These are phyloP conservation scores for Oryza meridionalis DNA, from an alignment of 176 grass and related monocot species.

Conservation along the genomic window DNA sequence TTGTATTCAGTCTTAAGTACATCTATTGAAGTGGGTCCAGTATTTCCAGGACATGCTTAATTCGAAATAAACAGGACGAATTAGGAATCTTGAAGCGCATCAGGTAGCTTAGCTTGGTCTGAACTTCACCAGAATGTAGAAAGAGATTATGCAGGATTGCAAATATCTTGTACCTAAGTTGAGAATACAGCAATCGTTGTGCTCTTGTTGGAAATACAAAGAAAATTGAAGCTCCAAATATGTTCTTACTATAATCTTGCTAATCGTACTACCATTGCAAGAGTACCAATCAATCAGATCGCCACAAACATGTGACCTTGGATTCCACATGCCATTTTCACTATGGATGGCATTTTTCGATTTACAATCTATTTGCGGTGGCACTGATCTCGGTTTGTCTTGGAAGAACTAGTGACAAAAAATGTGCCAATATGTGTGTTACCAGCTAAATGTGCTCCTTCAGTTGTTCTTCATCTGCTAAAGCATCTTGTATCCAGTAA, in stretches of 20 bases:
- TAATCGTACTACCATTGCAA: neutral
- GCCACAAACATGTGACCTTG: neutral
- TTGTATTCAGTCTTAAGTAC: neutral
- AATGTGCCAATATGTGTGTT: neutral
- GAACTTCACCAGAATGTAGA: neutral
- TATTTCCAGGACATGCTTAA: neutral
- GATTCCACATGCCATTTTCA: neutral
- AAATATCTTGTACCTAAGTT: neutral
- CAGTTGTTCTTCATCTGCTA: neutral
- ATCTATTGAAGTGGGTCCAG: neutral
- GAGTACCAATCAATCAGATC: neutral
- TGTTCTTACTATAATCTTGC: neutral
- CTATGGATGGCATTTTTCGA: neutral
- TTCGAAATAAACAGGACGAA: neutral
- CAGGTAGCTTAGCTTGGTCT: constrained; percentile 6
- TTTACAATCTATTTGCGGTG: neutral
- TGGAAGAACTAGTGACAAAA: neutral
- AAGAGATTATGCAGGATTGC: neutral
- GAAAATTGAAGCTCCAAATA: constrained; percentile 2
- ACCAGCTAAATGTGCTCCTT: neutral
- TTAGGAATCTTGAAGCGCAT: neutral
- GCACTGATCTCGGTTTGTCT: neutral
- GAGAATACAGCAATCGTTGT: neutral
- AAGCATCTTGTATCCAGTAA: neutral
- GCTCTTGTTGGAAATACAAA: neutral